Evolutionary conservation across 176 grass and related monocot genomes (phyloP).

Genomic region (Cenchrus americanus): DNA sequence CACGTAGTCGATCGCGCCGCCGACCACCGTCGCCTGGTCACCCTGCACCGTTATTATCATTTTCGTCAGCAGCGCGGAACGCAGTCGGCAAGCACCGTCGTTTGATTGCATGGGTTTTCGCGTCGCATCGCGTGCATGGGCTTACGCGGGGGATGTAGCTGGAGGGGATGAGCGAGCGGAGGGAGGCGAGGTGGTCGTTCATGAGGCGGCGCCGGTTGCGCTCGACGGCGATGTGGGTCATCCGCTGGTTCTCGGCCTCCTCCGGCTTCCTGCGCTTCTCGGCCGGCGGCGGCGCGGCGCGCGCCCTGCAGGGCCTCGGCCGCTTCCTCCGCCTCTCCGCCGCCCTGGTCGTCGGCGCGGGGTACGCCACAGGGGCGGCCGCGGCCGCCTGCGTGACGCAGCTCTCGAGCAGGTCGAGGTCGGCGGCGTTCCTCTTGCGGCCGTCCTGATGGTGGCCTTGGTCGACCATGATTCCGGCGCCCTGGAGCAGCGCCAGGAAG

Average conservation of each 20-base stretch:
- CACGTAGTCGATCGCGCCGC: slow-evolving; percentile 91
- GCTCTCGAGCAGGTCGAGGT: slow-evolving; percentile 78
- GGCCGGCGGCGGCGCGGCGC: slow-evolving; percentile 22
- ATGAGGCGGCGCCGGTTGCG: slow-evolving; percentile 96
- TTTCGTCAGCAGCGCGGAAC: not conserved
- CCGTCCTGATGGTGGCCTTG: not conserved
- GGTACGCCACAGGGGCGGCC: not conserved
- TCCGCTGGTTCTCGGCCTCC: slow-evolving; percentile 92
- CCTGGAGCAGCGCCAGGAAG: slow-evolving; percentile 73
- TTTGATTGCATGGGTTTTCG: not conserved
- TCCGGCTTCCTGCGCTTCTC: slow-evolving; percentile 67
- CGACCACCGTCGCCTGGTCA: slow-evolving; percentile 92
- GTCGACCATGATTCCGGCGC: slow-evolving; percentile 40
- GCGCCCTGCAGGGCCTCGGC: slow-evolving; percentile 40
- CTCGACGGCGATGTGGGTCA: slow-evolving; percentile 94
- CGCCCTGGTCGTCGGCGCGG: not conserved
- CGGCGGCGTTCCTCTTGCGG: slow-evolving; percentile 25
- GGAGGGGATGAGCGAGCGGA: slow-evolving; percentile 81
- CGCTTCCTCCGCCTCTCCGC: slow-evolving; percentile 51
- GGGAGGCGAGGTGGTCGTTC: slow-evolving; percentile 88
- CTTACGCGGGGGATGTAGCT: slow-evolving; percentile 76
- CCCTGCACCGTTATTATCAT: slow-evolving; percentile 42
- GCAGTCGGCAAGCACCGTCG: too few species aligned
- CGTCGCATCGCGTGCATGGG: not conserved
- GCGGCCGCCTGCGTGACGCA: slow-evolving; percentile 63